Base-by-base conservation (phyloP, 805 yeast species). In the Candida insectalens region DNA sequence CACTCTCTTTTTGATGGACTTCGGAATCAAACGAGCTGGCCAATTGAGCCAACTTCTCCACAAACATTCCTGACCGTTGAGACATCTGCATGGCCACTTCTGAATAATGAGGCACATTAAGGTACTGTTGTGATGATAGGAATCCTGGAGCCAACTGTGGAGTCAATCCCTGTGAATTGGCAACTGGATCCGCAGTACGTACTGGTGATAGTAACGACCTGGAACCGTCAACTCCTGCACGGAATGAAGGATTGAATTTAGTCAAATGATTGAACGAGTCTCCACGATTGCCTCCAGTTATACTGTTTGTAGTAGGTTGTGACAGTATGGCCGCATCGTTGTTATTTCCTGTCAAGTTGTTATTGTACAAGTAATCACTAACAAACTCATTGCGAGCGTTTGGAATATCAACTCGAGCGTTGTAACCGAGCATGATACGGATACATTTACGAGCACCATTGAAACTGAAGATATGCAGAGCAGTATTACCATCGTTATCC, bases 401-500 rank as follows among this genome's bases (percentile, higher is more conserved):
- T 50, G 43, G 65, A 44, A 53, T 69, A 55, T 67, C 79, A 45
- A 65, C 72, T 47, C 68, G 58, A 6, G 71, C 80, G 44, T 64
- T 77, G 51, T 62, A 69, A 22, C 62, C 62, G 47, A 66, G 55
- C 19, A 72, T 52, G 10, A 62, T 56, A 36, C 64, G 56, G 16
- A 66, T 65, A 34, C 74, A 57, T 40, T 63, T 69, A 25, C 60
- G 53, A 19, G 68, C 64, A 16, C 63, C 61, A 19, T 69, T 61
- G 32, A 59, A 58, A 13, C 67, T 63, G 28, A 74, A 66, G 19
- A 70, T 58, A 48, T 72, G 77, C 28, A 72, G 55, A 30, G 75
- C 69, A 1, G 78, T 71, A 41, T 71, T 74, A 7, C 79, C 77
- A 38, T 69, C 65, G 10, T 59, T 66, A 53, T 66, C 79, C 51